Conservation (phyloP, 2,329 filamentous ascomycete species). For the Hypoxylon sp. region DNA sequence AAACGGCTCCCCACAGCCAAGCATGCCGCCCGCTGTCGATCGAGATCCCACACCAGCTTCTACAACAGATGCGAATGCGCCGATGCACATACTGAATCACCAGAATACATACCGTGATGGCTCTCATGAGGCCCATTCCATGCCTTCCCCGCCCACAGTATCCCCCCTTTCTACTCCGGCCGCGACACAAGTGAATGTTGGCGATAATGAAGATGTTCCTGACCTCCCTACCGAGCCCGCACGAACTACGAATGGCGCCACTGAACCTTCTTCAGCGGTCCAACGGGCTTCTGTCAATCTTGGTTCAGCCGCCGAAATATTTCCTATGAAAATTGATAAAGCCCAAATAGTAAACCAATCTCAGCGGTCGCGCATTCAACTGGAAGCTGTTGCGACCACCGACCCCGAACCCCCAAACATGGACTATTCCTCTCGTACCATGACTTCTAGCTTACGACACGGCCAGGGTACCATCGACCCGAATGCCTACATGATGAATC, state of each 20-base stretch:
- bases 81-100: constrained; percentile 27
- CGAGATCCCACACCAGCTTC: constrained; percentile 24
- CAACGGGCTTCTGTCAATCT: constrained; percentile 34
- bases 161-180: constrained; percentile 56
- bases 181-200: constrained; percentile 52
- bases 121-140: constrained; percentile 44
- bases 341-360: constrained; percentile 29
- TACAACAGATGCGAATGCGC: constrained; percentile 45
- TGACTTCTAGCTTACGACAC: constrained; percentile 44
- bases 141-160: constrained; percentile 55
- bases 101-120: constrained; percentile 36
- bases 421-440: constrained; percentile 46
- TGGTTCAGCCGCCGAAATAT: constrained; percentile 29
- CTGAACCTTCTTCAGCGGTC: constrained; percentile 28
- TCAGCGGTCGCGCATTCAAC: constrained; percentile 41
- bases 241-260: constrained; percentile 33
- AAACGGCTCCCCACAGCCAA: constrained; percentile 34
- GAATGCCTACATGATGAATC: constrained; percentile 52
- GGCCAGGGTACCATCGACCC: constrained; percentile 53
- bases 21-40: constrained; percentile 22
- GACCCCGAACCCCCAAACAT: constrained; percentile 51
- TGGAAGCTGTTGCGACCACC: constrained; percentile 55
- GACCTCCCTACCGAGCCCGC: constrained; percentile 46
- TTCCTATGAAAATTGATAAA: constrained; percentile 32
- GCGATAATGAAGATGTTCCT: constrained; percentile 49